phyloP scores from a whole-genome alignment of 352 stramenopile genomes.

The Saprolegnia diclina region DNA sequence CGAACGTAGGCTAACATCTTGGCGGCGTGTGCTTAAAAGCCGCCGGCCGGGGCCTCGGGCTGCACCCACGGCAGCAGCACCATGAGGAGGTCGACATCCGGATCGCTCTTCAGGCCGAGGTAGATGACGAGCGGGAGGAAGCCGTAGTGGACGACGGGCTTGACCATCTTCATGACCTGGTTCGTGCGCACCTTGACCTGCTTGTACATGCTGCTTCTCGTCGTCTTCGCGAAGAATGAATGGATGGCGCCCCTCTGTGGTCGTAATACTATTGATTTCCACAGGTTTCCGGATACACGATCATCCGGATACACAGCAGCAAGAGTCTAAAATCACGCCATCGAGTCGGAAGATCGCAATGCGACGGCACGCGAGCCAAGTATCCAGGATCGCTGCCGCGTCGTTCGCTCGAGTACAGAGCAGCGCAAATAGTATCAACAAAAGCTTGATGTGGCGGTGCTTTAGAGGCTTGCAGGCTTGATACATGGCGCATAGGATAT shows the following conservation, averaged over 20 bases:
- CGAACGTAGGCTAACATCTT: not conserved
- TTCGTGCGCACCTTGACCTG: conserved; percentile 27
- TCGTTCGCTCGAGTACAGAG: no score
- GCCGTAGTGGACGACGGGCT: conserved; percentile 75
- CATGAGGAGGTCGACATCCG: conserved; percentile 31
- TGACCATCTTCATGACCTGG: conserved; percentile 60
- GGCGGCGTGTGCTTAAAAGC: not conserved
- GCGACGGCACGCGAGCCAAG: not conserved
- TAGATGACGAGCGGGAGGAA: conserved; percentile 78
- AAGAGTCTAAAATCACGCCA: no score
- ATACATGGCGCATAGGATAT: no score
- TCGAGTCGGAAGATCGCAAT: no score
- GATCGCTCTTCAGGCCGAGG: conserved; percentile 75
- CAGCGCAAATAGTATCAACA: no score
- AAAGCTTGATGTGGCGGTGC: no score
- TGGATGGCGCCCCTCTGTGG: not conserved
- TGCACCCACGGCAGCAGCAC: conserved; percentile 26
- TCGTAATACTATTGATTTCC: conserved; percentile 5
- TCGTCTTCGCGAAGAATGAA: conserved; percentile 14
- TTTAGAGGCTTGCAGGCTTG: no score
- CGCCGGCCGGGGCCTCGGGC: conserved; percentile 18
- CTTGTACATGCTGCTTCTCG: conserved; percentile 23
- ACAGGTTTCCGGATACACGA: not conserved
- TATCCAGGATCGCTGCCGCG: not conserved
- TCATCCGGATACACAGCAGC: not conserved